Evolutionary conservation across 352 stramenopile species (phyloP).

Genomic region (Aphanomyces euteiches): DNA sequence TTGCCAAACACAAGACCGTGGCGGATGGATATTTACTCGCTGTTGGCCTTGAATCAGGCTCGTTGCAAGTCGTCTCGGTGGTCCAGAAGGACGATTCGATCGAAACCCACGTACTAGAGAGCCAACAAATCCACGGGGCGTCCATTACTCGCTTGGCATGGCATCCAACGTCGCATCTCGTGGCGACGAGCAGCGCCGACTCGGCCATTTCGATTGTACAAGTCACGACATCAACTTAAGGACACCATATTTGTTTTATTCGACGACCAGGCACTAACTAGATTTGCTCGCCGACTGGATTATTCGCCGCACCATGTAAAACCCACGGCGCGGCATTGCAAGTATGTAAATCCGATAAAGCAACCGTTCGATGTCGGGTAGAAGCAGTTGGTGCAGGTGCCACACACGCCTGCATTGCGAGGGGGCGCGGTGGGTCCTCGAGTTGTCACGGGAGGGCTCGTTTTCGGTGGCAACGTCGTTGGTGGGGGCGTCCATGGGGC

Average conservation of each 20-base stretch:
- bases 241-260: too few species aligned
- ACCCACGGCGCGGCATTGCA: constrained; percentile 7
- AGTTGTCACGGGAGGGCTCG: neutral
- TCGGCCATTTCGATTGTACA: constrained; percentile 2
- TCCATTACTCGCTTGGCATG: constrained; percentile 52
- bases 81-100: neutral
- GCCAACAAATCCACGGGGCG: constrained; percentile 31
- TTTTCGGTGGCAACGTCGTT: neutral
- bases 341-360: constrained; percentile 20
- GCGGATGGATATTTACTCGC: constrained; percentile 40
- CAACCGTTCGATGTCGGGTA: constrained; percentile 17
- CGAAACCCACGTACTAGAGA: neutral
- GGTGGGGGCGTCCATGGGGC: neutral
- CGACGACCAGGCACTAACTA: too few species aligned
- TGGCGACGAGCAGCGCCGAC: constrained; percentile 9
- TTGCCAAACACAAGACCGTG: constrained; percentile 36
- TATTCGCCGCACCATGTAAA: constrained; percentile 29
- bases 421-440: neutral
- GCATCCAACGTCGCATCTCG: constrained; percentile 20
- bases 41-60: constrained; percentile 57
- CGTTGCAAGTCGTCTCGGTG: constrained; percentile 44
- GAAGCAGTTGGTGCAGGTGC: constrained; percentile 22
- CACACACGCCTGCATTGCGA: constrained; percentile 1
- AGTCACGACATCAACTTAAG: neutral
- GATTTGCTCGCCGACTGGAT: too few species aligned